These are phyloP conservation scores for Tieghemostelium lacteum DNA, from an alignment of 78 protist genomes.

Conservation along the genomic window DNA sequence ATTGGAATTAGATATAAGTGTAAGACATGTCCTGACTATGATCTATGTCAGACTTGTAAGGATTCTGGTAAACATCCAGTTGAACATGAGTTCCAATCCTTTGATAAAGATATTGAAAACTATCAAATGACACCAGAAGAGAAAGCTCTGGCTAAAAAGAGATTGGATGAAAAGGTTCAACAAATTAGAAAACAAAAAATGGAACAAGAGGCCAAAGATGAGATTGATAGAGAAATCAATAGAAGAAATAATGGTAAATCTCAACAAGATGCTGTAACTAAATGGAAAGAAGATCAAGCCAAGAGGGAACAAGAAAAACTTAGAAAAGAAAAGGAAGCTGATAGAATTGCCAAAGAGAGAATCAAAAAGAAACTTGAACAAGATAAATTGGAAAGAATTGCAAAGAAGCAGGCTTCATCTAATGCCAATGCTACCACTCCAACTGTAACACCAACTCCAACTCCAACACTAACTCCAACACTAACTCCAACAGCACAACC, in stretches of 20 bases:
- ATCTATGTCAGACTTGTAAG: conserved; percentile 65
- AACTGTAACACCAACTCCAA: conserved; percentile 24
- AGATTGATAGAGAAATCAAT: conserved; percentile 70
- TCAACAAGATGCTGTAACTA: conserved; percentile 30
- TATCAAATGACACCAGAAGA: conserved; percentile 70
- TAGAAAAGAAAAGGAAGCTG: conserved; percentile 79
- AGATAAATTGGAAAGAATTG: conserved; percentile 61
- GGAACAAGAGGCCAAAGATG: conserved; percentile 62
- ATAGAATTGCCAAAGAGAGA: conserved; percentile 45
- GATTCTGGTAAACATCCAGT: conserved; percentile 33
- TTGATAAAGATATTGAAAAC: conserved; percentile 50
- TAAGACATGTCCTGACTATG: conserved; percentile 77
- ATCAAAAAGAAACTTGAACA: conserved; percentile 67
- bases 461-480: conserved; percentile 17
- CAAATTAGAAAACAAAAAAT: conserved; percentile 51
- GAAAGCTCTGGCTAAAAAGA: conserved; percentile 4
- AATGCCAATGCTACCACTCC: neutral
- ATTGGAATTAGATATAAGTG: conserved; percentile 82
- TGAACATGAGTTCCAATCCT: conserved; percentile 53
- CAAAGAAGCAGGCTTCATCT: neutral
- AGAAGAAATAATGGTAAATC: conserved; percentile 51
- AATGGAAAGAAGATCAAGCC: conserved; percentile 66
- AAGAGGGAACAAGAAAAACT: conserved; percentile 63
- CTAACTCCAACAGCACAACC: conserved; percentile 25
- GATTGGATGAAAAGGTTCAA: conserved; percentile 15